Evolutionary conservation across 371 early-diverging fungal species (phyloP), one percentile per base, ranked within the genome.

Genomic region (Actinomortierella wolfii): DNA sequence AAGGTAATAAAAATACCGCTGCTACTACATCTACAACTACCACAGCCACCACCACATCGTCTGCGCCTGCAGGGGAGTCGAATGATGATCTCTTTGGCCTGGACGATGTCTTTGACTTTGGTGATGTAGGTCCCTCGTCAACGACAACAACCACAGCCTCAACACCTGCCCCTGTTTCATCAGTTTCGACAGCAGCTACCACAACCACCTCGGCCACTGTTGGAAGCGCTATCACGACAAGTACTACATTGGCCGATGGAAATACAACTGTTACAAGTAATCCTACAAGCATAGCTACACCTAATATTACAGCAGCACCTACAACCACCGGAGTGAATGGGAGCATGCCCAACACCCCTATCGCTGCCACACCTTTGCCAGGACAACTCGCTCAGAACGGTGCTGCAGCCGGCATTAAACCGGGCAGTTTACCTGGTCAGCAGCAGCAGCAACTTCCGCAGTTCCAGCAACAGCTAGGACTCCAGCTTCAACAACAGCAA

Each of bases 41-140:
- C 44, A 3, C n/a, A 44, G 13, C 20, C 20, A 15, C 11, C 21
- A 47, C 8, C 21, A 56, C 34, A 11, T 43, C 51, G 18, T 29
- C 61, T 29, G 45, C 20, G 9, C 0, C 58, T 3, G 44, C 42
- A 17, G 21, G 21, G 23, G 73, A 73, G 1, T 28, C 56, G 52
- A 61, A 54, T 29, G 73, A 73, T 17, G 73, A 73, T 41, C 61
- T 70, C 21, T 73, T 73, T 51, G 63, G 67, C 4, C 45, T 71
- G 47, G 73, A 71, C 0, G 65, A 64, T 2, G 64, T 73, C 43
- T 66, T 73, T 17, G 67, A 73, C 43, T 73, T 73, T 47, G 66
- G 39, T 4, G 73, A 73, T 7, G 48, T 57, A 54, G 65, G 65
- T 1, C 49, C 61, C 21, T 34, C 34, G 11, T 25, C 71, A 9